Evolutionary conservation across 306 rosid species (phyloP).

Genomic region (Quercus engelmannii): DNA sequence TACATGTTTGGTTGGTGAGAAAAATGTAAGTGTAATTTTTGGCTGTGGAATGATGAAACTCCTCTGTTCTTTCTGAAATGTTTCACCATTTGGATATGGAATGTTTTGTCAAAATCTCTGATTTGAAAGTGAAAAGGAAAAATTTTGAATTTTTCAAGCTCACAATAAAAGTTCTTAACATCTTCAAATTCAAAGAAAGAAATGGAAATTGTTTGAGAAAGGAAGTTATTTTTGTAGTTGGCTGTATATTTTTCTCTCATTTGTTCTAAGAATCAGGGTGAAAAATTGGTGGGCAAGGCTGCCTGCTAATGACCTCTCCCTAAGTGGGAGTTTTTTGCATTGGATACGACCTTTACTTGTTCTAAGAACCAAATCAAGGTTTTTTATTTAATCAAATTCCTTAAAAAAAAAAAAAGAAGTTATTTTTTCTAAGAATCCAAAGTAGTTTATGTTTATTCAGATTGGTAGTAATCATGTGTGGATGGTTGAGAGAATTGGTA

Average conservation of each 20-base stretch:
- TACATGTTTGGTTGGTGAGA: not conserved
- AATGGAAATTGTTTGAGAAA: not conserved
- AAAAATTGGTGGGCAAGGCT: not conserved
- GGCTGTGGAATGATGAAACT: not conserved
- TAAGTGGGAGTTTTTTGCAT: too few species aligned
- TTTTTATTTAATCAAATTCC: too few species aligned
- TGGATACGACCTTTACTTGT: too few species aligned
- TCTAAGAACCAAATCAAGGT: too few species aligned
- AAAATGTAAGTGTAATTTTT: not conserved
- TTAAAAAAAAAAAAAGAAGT: too few species aligned
- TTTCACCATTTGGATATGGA: not conserved
- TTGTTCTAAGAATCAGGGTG: not conserved
- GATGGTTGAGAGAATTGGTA: not conserved
- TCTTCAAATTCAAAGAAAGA: not conserved
- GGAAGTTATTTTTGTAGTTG: not conserved
- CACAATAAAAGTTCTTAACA: not conserved
- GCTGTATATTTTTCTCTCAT: not conserved
- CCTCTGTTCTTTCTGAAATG: not conserved
- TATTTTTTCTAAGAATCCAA: not conserved
- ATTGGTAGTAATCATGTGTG: not conserved
- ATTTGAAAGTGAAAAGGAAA: not conserved
- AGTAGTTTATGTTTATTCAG: not conserved
- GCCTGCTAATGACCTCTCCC: too few species aligned
- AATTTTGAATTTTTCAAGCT: not conserved
- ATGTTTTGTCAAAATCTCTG: not conserved